Base-by-base conservation (phyloP, 257 asterid species). In the Coffea canephora region DNA sequence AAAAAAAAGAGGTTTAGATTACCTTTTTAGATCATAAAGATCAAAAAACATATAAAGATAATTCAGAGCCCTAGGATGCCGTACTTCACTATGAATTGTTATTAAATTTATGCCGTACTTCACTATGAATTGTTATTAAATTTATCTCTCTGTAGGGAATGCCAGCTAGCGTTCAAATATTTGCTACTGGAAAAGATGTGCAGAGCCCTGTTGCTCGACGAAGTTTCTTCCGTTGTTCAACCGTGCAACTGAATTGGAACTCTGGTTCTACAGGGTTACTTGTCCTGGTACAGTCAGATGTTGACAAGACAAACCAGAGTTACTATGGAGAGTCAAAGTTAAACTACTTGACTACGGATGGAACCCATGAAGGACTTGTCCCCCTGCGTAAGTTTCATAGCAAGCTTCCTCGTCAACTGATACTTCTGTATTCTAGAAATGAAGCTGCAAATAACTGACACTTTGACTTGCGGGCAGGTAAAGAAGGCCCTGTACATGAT, bases 401-500 rank as follows among this genome's bases (percentile, higher is more conserved):
- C 18, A 74, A 27, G 69, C 79, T 71, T 48, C 67, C 4, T 79
- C 59, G 36, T 77, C 61, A 57, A 34, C 74, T 54, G 71, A 55
- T 25, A 3, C 69, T 48, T 52, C 64, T 79, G 71, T 67, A 1
- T 81, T 67, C 31, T 79, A 77, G 34, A 77, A 39, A 77, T 52
- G 57, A 46, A 78, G 59, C 82, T 75, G 75, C 71, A 69, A 69
- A 54, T 41, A 59, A 81, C 11, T 67, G 66, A 74, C 66, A 81
- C 82, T 69, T 79, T 82, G 55, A 76, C 27, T 39, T 69, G 77
- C 89, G 82, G 85, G 83, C 93, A 93, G 98, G 99, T 80, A 91
- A 94, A 87, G 99, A 96, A 79, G 99, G 99, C 54, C 99, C 99
- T 68, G 96, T 94, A 71, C 98, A 96, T 83, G 99, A 96, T 86